Base-by-base conservation (phyloP, 441 rosid genomes). In the Eutrema salsugineum region DNA sequence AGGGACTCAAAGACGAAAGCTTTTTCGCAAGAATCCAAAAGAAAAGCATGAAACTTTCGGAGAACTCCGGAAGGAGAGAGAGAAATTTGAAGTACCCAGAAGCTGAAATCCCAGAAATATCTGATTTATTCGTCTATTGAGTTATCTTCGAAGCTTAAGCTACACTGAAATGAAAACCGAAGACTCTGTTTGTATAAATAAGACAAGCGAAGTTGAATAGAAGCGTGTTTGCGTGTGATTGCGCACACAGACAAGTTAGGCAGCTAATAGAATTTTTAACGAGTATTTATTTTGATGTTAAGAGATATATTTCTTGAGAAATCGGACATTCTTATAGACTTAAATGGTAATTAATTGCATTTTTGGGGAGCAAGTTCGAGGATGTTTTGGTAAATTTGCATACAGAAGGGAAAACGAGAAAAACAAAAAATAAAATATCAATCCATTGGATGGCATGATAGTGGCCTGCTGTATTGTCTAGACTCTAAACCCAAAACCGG, bases 201-300 rank as follows among this genome's bases (percentile, higher is more conserved):
- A 30, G 53, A 43, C 15, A 55, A 2, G n/a, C n/a, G 49, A 39
- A 73, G 15, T 28, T 46, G 44, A 40, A 55, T 1, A 40, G 63
- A 62, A 36, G 66, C 70, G 79, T 63, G 74, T 54, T 54, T 20
- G 50, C 20, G 62, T 68, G 74, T 61, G 73, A 17, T 68, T 28
- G 57, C 63, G 79, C 79, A 76, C 76, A 70, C 71, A 76, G 76
- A 70, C 30, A 62, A 28, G 11, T 69, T 68, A 43, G 63, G 73
- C 78, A 47, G 71, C 75, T 64, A 63, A 33, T 70, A 19, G 62
- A 39, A 40, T n/a, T 44, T 73, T 17, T 30, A 36, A 19, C n/a
- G 48, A 30, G 11, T 16, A 8, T 12, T 59, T 6, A 14, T 11
- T 63, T 42, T 66, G 11, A 11, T 59, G 43, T 51, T 17, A 22